Evolutionary conservation across 441 rosid species (phyloP), one percentile per base, ranked within the genome.

Genomic region (Adansonia grandidieri): DNA sequence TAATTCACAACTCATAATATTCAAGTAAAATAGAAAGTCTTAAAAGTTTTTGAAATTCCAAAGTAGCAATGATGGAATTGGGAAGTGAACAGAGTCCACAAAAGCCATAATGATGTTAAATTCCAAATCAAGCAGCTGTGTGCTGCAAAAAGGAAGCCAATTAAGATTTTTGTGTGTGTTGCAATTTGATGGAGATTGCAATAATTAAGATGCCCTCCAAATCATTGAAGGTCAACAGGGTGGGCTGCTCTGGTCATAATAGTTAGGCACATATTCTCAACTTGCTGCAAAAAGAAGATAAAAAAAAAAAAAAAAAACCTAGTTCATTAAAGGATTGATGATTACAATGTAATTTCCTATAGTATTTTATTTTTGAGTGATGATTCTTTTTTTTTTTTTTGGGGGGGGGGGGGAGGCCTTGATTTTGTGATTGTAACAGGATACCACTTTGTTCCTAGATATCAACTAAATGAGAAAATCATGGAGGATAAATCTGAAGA

Each of bases 401-500:
- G 3, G 11, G 40, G 10, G 10, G 28, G 28, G 28, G 0, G 28
- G 28, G 28, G 28, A 1, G 28, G 28, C 1, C 1, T 19, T 17
- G 62, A 24, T 57, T 54, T 10, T 45, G 63, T 15, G 80, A 47
- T 78, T 77, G 78, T 22, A 75, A 79, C 86, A 89, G 92, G 91
- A 82, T 67, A 79, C 84, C 82, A 80, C 82, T 84, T 81, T 84
- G 71, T 85, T 84, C 44, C 78, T 74, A 77, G 89, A 88, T 82
- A 79, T 83, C 79, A 83, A 86, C 80, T 90, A 84, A 86, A 83
- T 76, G 84, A 85, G 91, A 84, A 84, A 82, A 89, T 85, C 86
- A 85, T 83, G 86, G 82, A 85, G 87, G 90, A 89, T 89, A 84
- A 82, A 84, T 77, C 84, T 78, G 42, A 47, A 81, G 90, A 89